Evolutionary conservation across 345 rosid genomes (phyloP).

Genomic region (Carallia brachiata): DNA sequence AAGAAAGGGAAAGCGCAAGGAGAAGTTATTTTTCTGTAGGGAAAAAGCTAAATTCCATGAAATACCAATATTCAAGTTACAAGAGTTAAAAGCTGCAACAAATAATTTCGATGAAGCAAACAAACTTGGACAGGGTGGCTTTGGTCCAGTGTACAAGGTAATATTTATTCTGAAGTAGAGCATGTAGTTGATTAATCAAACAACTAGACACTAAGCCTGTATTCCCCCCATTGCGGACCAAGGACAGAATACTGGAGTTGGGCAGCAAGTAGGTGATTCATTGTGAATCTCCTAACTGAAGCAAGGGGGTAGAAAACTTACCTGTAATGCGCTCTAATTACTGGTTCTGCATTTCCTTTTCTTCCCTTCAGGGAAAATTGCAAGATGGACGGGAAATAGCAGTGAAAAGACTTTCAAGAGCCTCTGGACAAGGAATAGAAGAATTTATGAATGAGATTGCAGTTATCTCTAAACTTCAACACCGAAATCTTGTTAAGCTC

Average conservation of each 20-base stretch:
- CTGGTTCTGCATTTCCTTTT: too few relatives aligned
- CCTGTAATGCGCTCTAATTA: too few relatives aligned
- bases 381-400: constrained; percentile 21
- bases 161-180: neutral
- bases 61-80: constrained; percentile 10
- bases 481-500: constrained; percentile 19
- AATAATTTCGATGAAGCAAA: constrained; percentile 4
- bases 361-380: constrained; percentile 9
- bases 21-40: too few relatives aligned
- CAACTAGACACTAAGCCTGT: too few relatives aligned
- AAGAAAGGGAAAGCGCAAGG: neutral
- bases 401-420: constrained; percentile 21
- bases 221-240: too few relatives aligned
- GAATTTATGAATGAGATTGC: constrained; percentile 18
- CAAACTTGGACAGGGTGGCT: constrained; percentile 28
- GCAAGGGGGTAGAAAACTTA: too few relatives aligned
- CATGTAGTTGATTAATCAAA: too few relatives aligned
- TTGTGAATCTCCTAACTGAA: too few relatives aligned
- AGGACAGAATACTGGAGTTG: too few relatives aligned
- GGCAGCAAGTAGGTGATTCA: too few relatives aligned
- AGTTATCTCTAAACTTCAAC: constrained; percentile 21
- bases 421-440: too few relatives aligned
- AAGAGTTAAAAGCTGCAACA: constrained; percentile 13
- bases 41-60: neutral
- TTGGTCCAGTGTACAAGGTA: constrained; percentile 28